A percentile compares a stretch with the other conserved stretches of the same genome.
These are phyloP conservation scores for Talaromyces sp. DNA, from an alignment of 2,329 filamentous ascomycete species.

Conservation along the genomic window DNA sequence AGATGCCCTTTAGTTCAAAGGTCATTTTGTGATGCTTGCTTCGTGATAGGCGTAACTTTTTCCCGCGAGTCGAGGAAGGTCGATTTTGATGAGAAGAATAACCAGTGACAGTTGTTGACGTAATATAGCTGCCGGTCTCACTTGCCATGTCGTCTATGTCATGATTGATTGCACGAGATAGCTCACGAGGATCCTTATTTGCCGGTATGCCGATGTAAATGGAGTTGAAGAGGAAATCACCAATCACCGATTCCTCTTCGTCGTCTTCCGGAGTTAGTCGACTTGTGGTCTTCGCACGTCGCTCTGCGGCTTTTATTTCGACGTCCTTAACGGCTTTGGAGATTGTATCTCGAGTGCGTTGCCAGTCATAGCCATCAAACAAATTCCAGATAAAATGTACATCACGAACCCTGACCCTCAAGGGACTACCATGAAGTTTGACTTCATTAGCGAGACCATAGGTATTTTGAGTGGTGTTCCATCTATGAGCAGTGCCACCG, in stretches of 20 bases:
- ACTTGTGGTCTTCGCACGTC: constrained; percentile 58
- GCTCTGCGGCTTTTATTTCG: constrained; percentile 75
- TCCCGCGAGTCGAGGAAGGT: constrained; percentile 42
- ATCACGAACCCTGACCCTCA: constrained; percentile 76
- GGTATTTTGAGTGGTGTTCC: constrained; percentile 73
- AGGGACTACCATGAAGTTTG: constrained; percentile 63
- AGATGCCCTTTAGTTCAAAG: constrained; percentile 83
- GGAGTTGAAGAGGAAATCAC: constrained; percentile 96
- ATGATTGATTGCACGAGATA: constrained; percentile 80
- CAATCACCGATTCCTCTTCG: constrained; percentile 78
- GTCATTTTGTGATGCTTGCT: constrained; percentile 94
- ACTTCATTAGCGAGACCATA: constrained; percentile 65
- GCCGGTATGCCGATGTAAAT: constrained; percentile 94
- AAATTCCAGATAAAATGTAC: constrained; percentile 96
- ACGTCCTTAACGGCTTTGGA: constrained; percentile 84
- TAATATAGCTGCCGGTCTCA: constrained; percentile 85
- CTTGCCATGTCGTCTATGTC: constrained; percentile 81
- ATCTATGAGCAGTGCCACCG: constrained; percentile 68
- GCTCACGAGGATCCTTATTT: constrained; percentile 77
- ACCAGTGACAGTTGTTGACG: constrained; percentile 58
- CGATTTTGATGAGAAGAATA: constrained; percentile 28
- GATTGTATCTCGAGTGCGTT: constrained; percentile 78
- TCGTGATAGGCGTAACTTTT: constrained; percentile 70
- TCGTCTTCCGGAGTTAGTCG: constrained; percentile 53
- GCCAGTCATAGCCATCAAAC: constrained; percentile 97